Percentiles rank a stretch among this genome's conserved stretches.
Conservation (phyloP, 495 filamentous ascomycete genomes). For the Corynascus novoguineensis region DNA sequence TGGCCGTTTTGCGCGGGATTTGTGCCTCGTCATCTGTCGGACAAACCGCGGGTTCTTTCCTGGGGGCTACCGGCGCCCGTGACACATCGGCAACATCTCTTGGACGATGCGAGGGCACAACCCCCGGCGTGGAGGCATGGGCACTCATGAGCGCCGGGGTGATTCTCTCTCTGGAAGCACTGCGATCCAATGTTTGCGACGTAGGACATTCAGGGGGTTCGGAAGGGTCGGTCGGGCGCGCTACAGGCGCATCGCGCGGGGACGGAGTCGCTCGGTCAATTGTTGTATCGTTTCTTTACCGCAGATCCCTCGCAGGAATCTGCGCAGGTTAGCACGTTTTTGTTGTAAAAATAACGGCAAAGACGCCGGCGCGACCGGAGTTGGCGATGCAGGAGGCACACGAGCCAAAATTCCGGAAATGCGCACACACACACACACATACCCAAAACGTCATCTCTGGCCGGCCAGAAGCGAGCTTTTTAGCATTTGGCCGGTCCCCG, state of each 20-base stretch:
- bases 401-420: slow-evolving; percentile 20
- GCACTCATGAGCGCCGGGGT: slow-evolving; percentile 42
- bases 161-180: slow-evolving; percentile 36
- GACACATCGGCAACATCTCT: slow-evolving; percentile 29
- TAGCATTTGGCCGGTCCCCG: slow-evolving; percentile 3
- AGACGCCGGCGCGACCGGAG: neutral
- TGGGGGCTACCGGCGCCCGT: slow-evolving; percentile 15
- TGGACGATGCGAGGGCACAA: slow-evolving; percentile 35
- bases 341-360: neutral
- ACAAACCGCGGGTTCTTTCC: slow-evolving; percentile 28
- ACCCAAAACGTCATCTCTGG: slow-evolving; percentile 25
- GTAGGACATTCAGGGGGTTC: neutral
- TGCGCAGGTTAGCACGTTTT: neutral
- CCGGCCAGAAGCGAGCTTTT: slow-evolving; percentile 2
- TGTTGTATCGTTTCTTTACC: neutral
- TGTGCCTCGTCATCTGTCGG: slow-evolving; percentile 37
- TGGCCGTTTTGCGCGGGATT: slow-evolving; percentile 29
- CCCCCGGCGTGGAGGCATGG: slow-evolving; percentile 44
- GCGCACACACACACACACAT: no score
- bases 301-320: neutral
- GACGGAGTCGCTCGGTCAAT: neutral
- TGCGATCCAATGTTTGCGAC: slow-evolving; percentile 19
- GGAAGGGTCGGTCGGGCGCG: neutral
- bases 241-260: slow-evolving; percentile 20
- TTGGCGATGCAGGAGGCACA: neutral